Evolutionary conservation across 768 basidiomycete species (phyloP).

Genomic region (Sarcodon aspratus): DNA sequence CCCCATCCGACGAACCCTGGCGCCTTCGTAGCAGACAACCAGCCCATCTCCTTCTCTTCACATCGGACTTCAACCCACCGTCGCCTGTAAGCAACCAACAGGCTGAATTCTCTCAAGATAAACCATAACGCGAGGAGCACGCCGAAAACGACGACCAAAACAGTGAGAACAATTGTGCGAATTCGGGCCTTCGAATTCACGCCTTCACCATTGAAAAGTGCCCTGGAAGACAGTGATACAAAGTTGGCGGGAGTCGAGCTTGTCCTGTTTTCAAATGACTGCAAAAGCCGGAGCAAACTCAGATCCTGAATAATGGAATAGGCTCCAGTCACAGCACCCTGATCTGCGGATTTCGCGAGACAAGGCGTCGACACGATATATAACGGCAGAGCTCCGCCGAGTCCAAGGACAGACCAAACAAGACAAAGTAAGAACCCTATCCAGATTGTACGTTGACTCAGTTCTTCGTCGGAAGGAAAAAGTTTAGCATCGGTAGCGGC

Average conservation of each 20-base stretch:
- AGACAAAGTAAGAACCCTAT: constrained; percentile 49
- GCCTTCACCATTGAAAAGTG: constrained; percentile 21
- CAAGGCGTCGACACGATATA: constrained; percentile 65
- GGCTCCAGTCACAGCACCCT: constrained; percentile 38
- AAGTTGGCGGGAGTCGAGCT: constrained; percentile 19
- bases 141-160: constrained; percentile 48
- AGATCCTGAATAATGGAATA: constrained; percentile 67
- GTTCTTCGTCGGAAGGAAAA: constrained; percentile 68
- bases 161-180: constrained; percentile 59
- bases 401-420: constrained; percentile 57
- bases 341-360: constrained; percentile 36
- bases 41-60: constrained; percentile 63
- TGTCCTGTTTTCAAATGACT: constrained; percentile 37
- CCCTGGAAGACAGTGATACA: constrained; percentile 19
- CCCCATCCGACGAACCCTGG: constrained; percentile 66
- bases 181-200: constrained; percentile 35
- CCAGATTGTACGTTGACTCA: constrained; percentile 63
- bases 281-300: constrained; percentile 63
- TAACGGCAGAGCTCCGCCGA: constrained; percentile 63
- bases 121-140: constrained; percentile 55
- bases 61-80: constrained; percentile 57
- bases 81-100: constrained; percentile 38
- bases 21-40: constrained; percentile 51
- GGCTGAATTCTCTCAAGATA: constrained; percentile 53
- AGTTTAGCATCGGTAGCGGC: constrained; percentile 36